Base-by-base conservation (phyloP, 2,329 filamentous ascomycete genomes). In the Verruconis gallopava region DNA sequence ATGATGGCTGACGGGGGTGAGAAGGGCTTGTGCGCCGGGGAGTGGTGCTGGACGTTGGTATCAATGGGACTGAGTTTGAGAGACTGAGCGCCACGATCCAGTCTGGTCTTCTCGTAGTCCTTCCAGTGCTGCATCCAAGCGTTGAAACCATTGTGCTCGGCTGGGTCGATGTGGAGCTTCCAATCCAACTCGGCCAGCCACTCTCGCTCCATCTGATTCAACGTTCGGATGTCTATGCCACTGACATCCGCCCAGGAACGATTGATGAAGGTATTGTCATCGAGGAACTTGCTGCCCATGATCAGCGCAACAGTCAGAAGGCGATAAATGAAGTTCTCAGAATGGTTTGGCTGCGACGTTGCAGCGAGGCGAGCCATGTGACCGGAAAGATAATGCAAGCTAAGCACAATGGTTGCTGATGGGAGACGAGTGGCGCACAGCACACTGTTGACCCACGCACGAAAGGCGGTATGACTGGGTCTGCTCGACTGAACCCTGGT, bases 251-350 rank as follows among this genome's bases (percentile, higher is more conserved):
- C 85, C 88, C 88, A 95, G 1, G 88, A 94, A 43, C 85, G 81
- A 65, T 94, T 95, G 70, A 94, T 88, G 64, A 95, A 95, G 4
- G 88, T 95, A 64, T 94, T 94, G 69, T 94, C 88, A 55, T 95
- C 88, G 50, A 94, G 69, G 55, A 94, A 95, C 66, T 95, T 95
- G 75, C 85, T 93, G 46, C 85, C 88, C 41, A 95, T 71, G 40
- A 95, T 73, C 44, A 95, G 67, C 5, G 82, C 77, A 28, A 89
- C 81, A 4, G 86, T 93, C 49, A 94, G 72, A 66, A 93, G 80
- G 46, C 85, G 81, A 71, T 89, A 93, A 42, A 93, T 73, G 56
- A 91, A 79, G 34, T 80, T 81, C 42, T 73, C 74, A 32, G 66
- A 67, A 39, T 68, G 62, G 13, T 46, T 44, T 22, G 57, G 48